Evolutionary conservation across 83 land plant species (phyloP), one percentile per base, ranked within the genome.

Genomic region (Diphasiastrum complanatum): DNA sequence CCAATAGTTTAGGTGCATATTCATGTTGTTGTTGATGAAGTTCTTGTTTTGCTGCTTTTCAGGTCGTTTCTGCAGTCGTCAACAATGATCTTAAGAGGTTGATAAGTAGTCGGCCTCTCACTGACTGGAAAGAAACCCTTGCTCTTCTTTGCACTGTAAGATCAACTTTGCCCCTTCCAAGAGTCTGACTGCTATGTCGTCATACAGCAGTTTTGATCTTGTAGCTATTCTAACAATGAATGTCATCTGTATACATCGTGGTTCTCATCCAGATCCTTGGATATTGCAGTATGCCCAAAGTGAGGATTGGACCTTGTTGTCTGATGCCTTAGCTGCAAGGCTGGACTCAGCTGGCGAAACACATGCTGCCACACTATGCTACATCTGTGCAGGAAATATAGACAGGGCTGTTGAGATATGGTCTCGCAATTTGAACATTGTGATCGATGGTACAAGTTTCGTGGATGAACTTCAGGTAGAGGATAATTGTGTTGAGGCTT

Each of bases 381-480:
- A 83, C 54, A 93, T 93, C 33, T 93, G 99, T 79, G 88, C 99
- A 51, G 96, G 97, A 43, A 93, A 89, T 77, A 78, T 89, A 56
- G 92, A 93, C 35, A 89, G 79, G 68, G 75, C 86, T 14, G 92
- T 86, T 40, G 88, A 82, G 46, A 83, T 93, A 43, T 89, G 96
- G 96, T 89, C 92, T 34, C 45, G 70, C 36, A 67, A 66, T 33
- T 54, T 85, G 60, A 60, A 72, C 26, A 33, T 60, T 53, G 81
- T 76, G 1, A 61, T 67, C 20, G 79, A 75, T 35, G 82, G 84
- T 20, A 76, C 65, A 60, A 61, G 76, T 33, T 88, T 85, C 69
- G 83, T 83, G 29, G 85, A 85, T 38, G 72, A 64, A 66, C 80
- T 92, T 33, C 97, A 92, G 84, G 97, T 87, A 31, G 50, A 56